A percentile compares a stretch with the other conserved stretches of the same genome.
phyloP scores from a whole-genome alignment of 371 early-diverging fungal genomes.

The Saksenaea vasiformis region DNA sequence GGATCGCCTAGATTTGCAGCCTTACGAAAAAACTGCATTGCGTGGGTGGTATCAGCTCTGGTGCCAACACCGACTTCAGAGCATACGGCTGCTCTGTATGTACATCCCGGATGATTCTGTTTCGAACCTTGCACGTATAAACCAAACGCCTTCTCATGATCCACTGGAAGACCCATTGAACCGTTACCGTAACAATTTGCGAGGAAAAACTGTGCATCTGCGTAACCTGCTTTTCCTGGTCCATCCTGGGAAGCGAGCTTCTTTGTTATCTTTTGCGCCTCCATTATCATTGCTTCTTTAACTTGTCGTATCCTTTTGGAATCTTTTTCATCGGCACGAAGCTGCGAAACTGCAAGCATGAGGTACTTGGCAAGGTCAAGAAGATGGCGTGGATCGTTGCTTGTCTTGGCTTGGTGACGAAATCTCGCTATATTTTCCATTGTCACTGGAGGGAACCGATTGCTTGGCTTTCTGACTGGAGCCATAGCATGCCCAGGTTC shows the following conservation, averaged over 20 bases:
- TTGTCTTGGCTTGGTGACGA: constrained; percentile 67
- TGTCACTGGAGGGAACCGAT: constrained; percentile 37
- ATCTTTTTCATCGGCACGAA: constrained; percentile 54
- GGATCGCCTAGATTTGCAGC: constrained; percentile 45
- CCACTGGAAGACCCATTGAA: constrained; percentile 64
- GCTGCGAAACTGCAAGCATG: constrained; percentile 52
- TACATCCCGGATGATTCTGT: constrained; percentile 81
- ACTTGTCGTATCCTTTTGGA: constrained; percentile 61
- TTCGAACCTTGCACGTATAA: constrained; percentile 87
- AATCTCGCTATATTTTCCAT: constrained; percentile 66
- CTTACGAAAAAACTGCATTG: constrained; percentile 59
- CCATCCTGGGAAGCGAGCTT: constrained; percentile 56
- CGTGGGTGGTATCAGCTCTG: constrained; percentile 69
- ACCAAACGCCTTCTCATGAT: constrained; percentile 83
- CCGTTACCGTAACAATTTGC: constrained; percentile 83
- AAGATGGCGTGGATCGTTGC: constrained; percentile 71
- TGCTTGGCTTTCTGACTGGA: background rate
- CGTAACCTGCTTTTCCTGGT: constrained; percentile 57
- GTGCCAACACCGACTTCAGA: constrained; percentile 90
- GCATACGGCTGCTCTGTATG: constrained; percentile 89
- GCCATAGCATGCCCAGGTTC: background rate
- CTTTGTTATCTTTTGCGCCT: constrained; percentile 73
- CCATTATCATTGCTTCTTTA: constrained; percentile 59
- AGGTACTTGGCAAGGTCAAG: constrained; percentile 77
- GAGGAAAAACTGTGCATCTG: constrained; percentile 88